Conservation (phyloP, 805 yeast species). For the Candida qinlingensis region DNA sequence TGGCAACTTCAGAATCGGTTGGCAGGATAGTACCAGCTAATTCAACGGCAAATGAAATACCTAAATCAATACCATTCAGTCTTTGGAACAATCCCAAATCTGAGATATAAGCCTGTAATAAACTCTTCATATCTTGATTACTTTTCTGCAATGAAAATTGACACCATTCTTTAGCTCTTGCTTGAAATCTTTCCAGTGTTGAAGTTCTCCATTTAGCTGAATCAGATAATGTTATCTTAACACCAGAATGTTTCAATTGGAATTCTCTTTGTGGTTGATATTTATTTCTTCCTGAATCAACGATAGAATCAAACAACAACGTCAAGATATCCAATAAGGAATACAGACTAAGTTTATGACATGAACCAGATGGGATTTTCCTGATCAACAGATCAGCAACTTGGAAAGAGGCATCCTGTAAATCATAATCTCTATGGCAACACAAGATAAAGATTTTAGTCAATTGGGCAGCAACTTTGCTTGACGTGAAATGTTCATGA, state of each 20-base stretch:
- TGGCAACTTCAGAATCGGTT: conserved; percentile 59
- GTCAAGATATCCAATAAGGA: conserved; percentile 78
- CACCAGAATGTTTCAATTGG: conserved; percentile 37
- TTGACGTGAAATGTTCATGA: conserved; percentile 50
- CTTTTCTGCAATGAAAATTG: conserved; percentile 49
- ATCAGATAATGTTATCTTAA: conserved; percentile 54
- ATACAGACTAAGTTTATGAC: conserved; percentile 67
- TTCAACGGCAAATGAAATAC: conserved; percentile 86
- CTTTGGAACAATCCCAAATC: conserved; percentile 31
- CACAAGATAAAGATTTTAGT: conserved; percentile 62
- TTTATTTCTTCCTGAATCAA: conserved; percentile 78
- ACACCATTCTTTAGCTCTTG: conserved; percentile 65
- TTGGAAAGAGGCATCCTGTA: conserved; percentile 76
- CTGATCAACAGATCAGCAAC: conserved; percentile 66
- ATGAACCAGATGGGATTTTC: conserved; percentile 70
- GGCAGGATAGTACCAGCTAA: conserved; percentile 74
- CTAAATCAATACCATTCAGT: conserved; percentile 54
- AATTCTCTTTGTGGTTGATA: conserved; percentile 81
- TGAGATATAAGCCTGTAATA: conserved; percentile 73
- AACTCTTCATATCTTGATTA: conserved; percentile 69
- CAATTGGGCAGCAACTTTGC: conserved; percentile 60
- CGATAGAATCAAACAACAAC: conserved; percentile 68
- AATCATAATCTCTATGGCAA: conserved; percentile 68
- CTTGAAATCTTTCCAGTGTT: conserved; percentile 56
- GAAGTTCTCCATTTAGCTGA: conserved; percentile 68